phyloP scores from a whole-genome alignment of 2,329 filamentous ascomycete genomes.

The Diaporthe sp. region DNA sequence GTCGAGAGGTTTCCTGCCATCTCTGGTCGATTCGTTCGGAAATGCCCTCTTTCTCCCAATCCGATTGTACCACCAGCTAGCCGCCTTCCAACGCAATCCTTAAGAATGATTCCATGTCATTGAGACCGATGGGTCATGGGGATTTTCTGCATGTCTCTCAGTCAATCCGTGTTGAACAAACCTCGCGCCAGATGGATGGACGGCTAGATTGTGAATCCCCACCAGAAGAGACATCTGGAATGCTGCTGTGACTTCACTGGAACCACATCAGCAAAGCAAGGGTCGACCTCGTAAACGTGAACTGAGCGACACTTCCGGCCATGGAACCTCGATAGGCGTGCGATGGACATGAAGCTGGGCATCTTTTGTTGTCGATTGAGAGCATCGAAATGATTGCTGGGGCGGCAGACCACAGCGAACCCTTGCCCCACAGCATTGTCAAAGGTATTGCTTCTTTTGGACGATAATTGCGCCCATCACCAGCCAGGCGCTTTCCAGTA shows the following conservation, averaged over 20 bases:
- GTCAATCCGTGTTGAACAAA: too few relatives aligned
- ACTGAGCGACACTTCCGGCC: background rate
- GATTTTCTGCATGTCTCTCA: background rate
- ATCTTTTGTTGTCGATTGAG: background rate
- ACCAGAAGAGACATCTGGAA: background rate
- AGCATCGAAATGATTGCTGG: background rate
- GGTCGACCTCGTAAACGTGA: background rate
- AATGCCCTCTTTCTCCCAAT: conserved; percentile 64
- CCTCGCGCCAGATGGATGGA: background rate
- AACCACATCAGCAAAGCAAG: background rate
- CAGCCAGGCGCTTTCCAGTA: too few relatives aligned
- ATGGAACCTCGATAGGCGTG: background rate
- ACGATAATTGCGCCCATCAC: background rate
- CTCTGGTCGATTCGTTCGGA: conserved; percentile 63
- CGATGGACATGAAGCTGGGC: background rate
- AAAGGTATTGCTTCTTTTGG: background rate
- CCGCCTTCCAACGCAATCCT: conserved; percentile 66
- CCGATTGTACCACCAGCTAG: conserved; percentile 59
- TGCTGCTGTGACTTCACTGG: background rate
- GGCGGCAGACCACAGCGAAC: background rate
- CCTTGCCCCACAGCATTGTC: background rate
- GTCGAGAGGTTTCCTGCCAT: conserved; percentile 54
- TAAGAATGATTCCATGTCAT: background rate
- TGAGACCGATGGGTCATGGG: background rate
- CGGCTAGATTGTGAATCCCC: background rate